Evolutionary conservation across 2,329 filamentous ascomycete species (phyloP).

Genomic region (Alternaria novae-zelandiae): DNA sequence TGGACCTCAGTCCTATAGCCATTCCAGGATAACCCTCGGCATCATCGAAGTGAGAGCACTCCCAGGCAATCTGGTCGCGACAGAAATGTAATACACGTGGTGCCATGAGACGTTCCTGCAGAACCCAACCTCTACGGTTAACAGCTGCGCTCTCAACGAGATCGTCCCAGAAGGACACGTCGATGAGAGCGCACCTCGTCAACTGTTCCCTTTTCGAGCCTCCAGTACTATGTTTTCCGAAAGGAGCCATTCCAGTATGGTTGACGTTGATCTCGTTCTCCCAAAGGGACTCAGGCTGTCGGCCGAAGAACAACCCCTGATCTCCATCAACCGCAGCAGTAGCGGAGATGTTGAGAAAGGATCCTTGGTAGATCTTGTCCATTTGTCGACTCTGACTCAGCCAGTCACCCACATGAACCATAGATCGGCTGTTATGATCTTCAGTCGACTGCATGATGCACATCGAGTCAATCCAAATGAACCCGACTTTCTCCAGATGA

Average conservation of each 20-base stretch:
- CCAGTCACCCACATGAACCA: conserved; percentile 19
- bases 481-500: conserved; percentile 10
- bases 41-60: conserved; percentile 18
- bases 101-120: conserved; percentile 31
- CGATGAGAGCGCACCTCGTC: conserved; percentile 11
- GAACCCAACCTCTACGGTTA: conserved; percentile 30
- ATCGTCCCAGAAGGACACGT: conserved; percentile 17
- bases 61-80: conserved; percentile 26
- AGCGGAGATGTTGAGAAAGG: conserved; percentile 33
- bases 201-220: neutral
- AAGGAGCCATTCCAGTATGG: neutral
- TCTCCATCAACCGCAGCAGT: conserved; percentile 22
- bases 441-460: conserved; percentile 8
- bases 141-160: conserved; percentile 20
- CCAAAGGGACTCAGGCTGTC: neutral
- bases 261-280: conserved; percentile 23
- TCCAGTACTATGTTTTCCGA: neutral
- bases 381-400: conserved; percentile 19
- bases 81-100: conserved; percentile 32
- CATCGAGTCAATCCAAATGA: conserved; percentile 23
- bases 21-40: conserved; percentile 9
- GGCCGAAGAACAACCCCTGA: conserved; percentile 20
- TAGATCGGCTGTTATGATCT: neutral
- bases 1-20: neutral
- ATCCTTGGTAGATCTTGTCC: conserved; percentile 19